Evolutionary conservation across 2,329 filamentous ascomycete genomes (phyloP).

Genomic region (Exophiala spinifera): DNA sequence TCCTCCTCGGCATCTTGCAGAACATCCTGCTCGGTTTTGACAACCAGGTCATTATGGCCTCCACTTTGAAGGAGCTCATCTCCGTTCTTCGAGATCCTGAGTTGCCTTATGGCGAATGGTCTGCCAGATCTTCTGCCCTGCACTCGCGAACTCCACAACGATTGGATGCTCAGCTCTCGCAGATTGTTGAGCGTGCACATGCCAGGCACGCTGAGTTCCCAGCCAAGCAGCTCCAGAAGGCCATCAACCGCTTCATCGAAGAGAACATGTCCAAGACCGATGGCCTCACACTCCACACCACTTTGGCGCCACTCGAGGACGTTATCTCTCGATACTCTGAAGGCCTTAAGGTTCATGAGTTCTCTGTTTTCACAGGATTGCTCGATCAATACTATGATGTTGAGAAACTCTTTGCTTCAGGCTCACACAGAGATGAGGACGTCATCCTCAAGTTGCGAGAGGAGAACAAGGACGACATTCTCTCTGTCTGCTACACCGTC

Average conservation of each 20-base stretch:
- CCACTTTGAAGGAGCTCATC: conserved; percentile 83
- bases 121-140: conserved; percentile 90
- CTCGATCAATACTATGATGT: conserved; percentile 77
- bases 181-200: conserved; percentile 81
- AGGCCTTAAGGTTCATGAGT: conserved; percentile 87
- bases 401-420: conserved; percentile 82
- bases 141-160: conserved; percentile 96
- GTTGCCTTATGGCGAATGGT: conserved; percentile 95
- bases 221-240: conserved; percentile 79
- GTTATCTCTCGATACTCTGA: conserved; percentile 80
- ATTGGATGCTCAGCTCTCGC: conserved; percentile 75
- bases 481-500: conserved; percentile 80
- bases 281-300: conserved; percentile 67
- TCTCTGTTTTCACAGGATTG: conserved; percentile 74
- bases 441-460: conserved; percentile 92
- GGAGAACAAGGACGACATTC: conserved; percentile 89
- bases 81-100: conserved; percentile 85
- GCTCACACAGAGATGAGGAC: conserved; percentile 84
- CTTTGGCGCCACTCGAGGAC: conserved; percentile 70
- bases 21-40: conserved; percentile 94
- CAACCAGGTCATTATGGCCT: conserved; percentile 93
- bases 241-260: conserved; percentile 81
- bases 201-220: conserved; percentile 82
- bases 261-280: conserved; percentile 75
- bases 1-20: conserved; percentile 71